Evolutionary conservation across 2,329 filamentous ascomycete genomes (phyloP).

Genomic region (Hypoxylon sp.): DNA sequence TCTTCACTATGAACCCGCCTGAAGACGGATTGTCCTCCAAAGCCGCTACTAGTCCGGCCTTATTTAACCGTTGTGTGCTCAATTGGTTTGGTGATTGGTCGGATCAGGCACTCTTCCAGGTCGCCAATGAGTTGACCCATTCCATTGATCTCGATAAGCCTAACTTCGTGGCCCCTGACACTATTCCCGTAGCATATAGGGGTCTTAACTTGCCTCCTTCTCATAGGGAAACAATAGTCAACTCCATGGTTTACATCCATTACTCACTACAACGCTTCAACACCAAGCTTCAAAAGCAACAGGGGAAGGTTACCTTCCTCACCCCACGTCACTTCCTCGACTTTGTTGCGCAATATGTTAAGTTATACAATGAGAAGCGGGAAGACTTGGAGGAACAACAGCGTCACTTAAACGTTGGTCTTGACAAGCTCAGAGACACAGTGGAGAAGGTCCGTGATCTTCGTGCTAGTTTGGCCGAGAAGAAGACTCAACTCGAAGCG

Average conservation of each 20-base stretch:
- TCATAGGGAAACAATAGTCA: conserved; percentile 93
- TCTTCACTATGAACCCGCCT: conserved; percentile 99
- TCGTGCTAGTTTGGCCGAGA: conserved; percentile 89
- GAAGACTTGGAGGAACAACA: conserved; percentile 99
- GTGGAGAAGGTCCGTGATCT: conserved; percentile 97
- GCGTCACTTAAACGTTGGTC: conserved; percentile 95
- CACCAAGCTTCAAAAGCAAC: conserved; percentile 87
- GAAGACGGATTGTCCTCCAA: conserved; percentile 95
- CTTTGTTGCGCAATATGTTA: conserved; percentile 98
- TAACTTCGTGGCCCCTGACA: conserved; percentile 89
- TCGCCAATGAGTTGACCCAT: conserved; percentile 93
- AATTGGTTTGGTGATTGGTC: conserved; percentile 99
- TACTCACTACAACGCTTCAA: conserved; percentile 95
- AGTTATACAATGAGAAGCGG: conserved; percentile 97
- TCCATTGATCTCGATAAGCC: conserved; percentile 94
- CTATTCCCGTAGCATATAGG: conserved; percentile 92
- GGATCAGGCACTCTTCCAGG: conserved; percentile 98
- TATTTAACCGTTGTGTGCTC: conserved; percentile 99
- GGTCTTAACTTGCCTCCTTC: conserved; percentile 87
- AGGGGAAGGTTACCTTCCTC: conserved; percentile 91
- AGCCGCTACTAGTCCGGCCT: conserved; percentile 94
- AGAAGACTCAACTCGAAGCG: conserved; percentile 91
- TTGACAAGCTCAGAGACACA: conserved; percentile 96
- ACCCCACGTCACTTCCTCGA: conserved; percentile 98
- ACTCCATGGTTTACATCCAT: conserved; percentile 99